Evolutionary conservation across 2,329 filamentous ascomycete species (phyloP), one percentile per base, ranked within the genome.

Genomic region (Xylaria sp.): DNA sequence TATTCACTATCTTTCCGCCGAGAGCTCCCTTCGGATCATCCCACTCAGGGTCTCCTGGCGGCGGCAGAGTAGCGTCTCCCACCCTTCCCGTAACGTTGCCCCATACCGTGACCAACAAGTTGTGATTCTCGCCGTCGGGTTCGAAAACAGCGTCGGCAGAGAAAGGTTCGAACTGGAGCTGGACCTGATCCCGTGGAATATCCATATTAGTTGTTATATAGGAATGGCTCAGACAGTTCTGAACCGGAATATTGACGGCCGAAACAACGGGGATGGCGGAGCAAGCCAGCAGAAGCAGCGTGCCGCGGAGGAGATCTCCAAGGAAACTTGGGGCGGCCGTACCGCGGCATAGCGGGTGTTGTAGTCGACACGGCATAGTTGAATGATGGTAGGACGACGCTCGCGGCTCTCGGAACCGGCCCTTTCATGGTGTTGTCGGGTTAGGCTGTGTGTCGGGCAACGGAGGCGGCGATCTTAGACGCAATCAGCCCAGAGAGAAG

Each of bases 11-110:
- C 84, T 98, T 98, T 77, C 94, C 93, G 70, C 85, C 83, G 63
- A 89, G 83, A 0, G 86, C 89, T 58, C 85, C 78, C 44, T 86
- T 87, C 8, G 63, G 56, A 59, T 67, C 10, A 2, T 74, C 79
- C 92, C 94, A 93, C 56, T 84, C 82, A 0, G 88, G 80, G 77
- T 89, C 86, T 74, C 86, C 80, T 20, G 86, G 81, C 0, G 87
- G 76, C 41, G 93, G 94, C 63, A 94, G 87, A 2, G 81, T 69
- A n/a, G 84, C 82, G 13, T 81, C 77, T 2, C 85, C 84, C 54
- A 87, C 85, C 60, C 91, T 89, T 56, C 96, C 96, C 9, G 91
- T 92, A 37, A 98, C 94, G 80, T 98, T 98, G 61, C 94, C 95
- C 84, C 94, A 98, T 56, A 97, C 87, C 1, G 90, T 96, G 65